phyloP scores from a whole-genome alignment of 1,139 yeast genomes.

The Pichia sp. region DNA sequence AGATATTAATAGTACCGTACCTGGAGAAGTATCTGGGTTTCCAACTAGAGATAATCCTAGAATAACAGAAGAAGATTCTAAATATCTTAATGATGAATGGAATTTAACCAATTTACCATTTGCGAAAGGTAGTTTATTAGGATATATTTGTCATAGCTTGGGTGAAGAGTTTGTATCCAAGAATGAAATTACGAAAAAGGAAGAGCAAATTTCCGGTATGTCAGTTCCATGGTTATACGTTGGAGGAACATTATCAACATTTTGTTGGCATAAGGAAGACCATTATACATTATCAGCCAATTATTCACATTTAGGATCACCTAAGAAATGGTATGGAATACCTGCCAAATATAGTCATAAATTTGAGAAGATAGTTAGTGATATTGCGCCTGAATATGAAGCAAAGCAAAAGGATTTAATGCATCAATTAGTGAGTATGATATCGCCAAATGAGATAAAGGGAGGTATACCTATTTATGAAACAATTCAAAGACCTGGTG shows the following conservation, averaged over 20 bases:
- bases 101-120: constrained; percentile 63
- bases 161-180: neutral
- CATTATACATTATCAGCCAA: constrained; percentile 74
- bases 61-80: constrained; percentile 22
- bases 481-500: constrained; percentile 78
- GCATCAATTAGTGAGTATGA: constrained; percentile 77
- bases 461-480: constrained; percentile 44
- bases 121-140: constrained; percentile 57
- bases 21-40: constrained; percentile 66
- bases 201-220: constrained; percentile 64
- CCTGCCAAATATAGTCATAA: constrained; percentile 49
- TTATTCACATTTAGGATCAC: constrained; percentile 68
- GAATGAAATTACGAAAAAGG: neutral
- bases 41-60: constrained; percentile 32
- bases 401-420: constrained; percentile 80
- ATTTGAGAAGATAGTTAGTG: constrained; percentile 50
- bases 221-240: constrained; percentile 77
- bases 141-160: constrained; percentile 34
- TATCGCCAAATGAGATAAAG: constrained; percentile 49
- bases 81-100: constrained; percentile 33
- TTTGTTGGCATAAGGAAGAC: constrained; percentile 85
- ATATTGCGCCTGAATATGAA: constrained; percentile 74
- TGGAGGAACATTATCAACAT: constrained; percentile 68
- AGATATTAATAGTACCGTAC: constrained; percentile 56
- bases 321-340: constrained; percentile 75